Conservation (phyloP, 108 stramenopile species). For the Discostella stelligeroides region DNA sequence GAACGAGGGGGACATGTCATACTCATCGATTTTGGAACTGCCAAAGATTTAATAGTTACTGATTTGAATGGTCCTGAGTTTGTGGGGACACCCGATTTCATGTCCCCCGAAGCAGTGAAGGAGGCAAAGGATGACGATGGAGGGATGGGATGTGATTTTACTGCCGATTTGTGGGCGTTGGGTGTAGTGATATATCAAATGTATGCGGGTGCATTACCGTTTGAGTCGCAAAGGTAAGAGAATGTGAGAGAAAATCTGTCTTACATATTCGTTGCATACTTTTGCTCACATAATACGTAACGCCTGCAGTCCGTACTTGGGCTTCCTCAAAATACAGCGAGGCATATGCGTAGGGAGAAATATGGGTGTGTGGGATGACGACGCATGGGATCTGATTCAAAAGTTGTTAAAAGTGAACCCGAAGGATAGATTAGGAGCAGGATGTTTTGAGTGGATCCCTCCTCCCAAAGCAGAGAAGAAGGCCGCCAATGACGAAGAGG, state of each 20-base stretch:
- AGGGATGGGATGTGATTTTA: slow-evolving; percentile 47
- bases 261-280: too few species aligned
- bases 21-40: slow-evolving; percentile 97
- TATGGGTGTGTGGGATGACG: slow-evolving; percentile 74
- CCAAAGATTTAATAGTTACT: slow-evolving; percentile 91
- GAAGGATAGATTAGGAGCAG: slow-evolving; percentile 72
- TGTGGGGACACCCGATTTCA: slow-evolving; percentile 99
- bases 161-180: slow-evolving; percentile 86
- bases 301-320: slow-evolving; percentile 69
- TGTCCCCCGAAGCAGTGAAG: slow-evolving; percentile 94
- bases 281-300: too few species aligned
- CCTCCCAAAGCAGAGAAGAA: slow-evolving; percentile 16
- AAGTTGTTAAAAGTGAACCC: slow-evolving; percentile 69
- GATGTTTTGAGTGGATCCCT: slow-evolving; percentile 57
- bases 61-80: slow-evolving; percentile 98
- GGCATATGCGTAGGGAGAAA: slow-evolving; percentile 45
- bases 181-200: slow-evolving; percentile 81
- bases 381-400: slow-evolving; percentile 79
- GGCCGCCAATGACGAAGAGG: slow-evolving; percentile 26
- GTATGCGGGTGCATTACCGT: slow-evolving; percentile 77
- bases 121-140: slow-evolving; percentile 40
- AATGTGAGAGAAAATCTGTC: too few species aligned
- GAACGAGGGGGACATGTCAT: slow-evolving; percentile 79
- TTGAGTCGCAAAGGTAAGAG: slow-evolving; percentile 52
- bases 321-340: slow-evolving; percentile 87